Evolutionary conservation across 345 rosid genomes (phyloP).

Genomic region (Xanthoceras sorbifolium): DNA sequence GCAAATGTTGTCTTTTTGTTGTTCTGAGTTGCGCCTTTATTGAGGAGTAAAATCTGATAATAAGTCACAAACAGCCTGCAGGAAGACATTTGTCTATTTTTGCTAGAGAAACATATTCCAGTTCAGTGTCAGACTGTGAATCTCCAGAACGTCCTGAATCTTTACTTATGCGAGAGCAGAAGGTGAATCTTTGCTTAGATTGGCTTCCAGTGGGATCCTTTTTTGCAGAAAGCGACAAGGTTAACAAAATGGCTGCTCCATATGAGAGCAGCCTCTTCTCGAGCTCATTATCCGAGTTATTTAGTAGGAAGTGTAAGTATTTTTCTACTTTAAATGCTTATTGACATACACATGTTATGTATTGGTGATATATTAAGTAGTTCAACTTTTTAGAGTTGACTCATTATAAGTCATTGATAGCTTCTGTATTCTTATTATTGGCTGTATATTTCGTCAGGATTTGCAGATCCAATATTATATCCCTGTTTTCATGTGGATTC

Average conservation of each 20-base stretch:
- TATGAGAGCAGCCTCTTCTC: constrained; percentile 66
- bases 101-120: constrained; percentile 29
- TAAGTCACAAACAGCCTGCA: constrained; percentile 29
- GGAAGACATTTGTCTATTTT: constrained; percentile 30
- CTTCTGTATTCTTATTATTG: constrained; percentile 9
- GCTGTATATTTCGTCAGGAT: background rate
- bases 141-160: constrained; percentile 30
- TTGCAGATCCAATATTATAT: constrained; percentile 9
- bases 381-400: background rate
- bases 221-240: constrained; percentile 28
- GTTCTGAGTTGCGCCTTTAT: constrained; percentile 12
- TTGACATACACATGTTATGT: background rate
- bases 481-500: constrained; percentile 9
- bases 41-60: constrained; percentile 23
- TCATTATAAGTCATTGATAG: background rate
- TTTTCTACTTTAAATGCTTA: constrained; percentile 5
- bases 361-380: background rate
- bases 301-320: constrained; percentile 51
- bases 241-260: constrained; percentile 32
- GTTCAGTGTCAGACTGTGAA: constrained; percentile 27
- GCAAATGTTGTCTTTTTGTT: background rate
- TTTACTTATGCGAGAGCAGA: constrained; percentile 31
- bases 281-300: constrained; percentile 59
- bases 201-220: constrained; percentile 34
- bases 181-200: constrained; percentile 32